Evolutionary conservation across 179 eudicot genomes (phyloP), one percentile per base, ranked within the genome.

Genomic region (Actinidia chinensis): DNA sequence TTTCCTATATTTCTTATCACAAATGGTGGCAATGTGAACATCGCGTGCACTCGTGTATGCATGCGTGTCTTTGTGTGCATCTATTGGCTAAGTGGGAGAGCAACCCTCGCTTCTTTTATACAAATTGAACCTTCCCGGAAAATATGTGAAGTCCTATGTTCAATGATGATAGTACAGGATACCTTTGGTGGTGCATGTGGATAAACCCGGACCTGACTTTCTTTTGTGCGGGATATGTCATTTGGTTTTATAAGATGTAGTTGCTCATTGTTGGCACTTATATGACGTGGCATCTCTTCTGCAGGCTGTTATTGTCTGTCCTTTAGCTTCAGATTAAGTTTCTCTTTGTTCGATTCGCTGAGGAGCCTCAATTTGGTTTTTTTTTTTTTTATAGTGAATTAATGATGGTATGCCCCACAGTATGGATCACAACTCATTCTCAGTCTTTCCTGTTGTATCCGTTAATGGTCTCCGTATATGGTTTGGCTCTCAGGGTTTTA

Each of bases 351-450:
- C 95, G 99, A 73, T 95, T 91, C 82, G 95, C 94, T 28, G 99
- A 95, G 89, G 99, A 95, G 89, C 99, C 99, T 36, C 99, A 95
- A n/a, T n/a, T n/a, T n/a, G n/a, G n/a, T n/a, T n/a, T n/a, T n/a
- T n/a, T n/a, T n/a, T n/a, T n/a, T n/a, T n/a, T n/a, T n/a, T n/a
- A n/a, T n/a, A 83, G 92, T 82, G 99, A 95, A 83, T 95, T 76
- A 95, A 86, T 80, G 99, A 95, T 83, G 99, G 99, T n/a, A 68
- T 94, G 98, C 74, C 99, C 97, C n/a, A 87, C 92, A 79, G 99
- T 95, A 75, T 88, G 93, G 55, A 52, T 50, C 78, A 13, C n/a
- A 72, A 51, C 36, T 79, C 15, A n/a, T 59, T 64, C 69, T n/a
- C 33, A 14, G 23, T 54, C 72, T 55, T n/a, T 42, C 15, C 3